Percentiles rank a stretch among this genome's conserved stretches.
These are phyloP conservation scores for Pseudozyma sp. DNA, from an alignment of 1,284 basidiomycete species.

Conservation along the genomic window DNA sequence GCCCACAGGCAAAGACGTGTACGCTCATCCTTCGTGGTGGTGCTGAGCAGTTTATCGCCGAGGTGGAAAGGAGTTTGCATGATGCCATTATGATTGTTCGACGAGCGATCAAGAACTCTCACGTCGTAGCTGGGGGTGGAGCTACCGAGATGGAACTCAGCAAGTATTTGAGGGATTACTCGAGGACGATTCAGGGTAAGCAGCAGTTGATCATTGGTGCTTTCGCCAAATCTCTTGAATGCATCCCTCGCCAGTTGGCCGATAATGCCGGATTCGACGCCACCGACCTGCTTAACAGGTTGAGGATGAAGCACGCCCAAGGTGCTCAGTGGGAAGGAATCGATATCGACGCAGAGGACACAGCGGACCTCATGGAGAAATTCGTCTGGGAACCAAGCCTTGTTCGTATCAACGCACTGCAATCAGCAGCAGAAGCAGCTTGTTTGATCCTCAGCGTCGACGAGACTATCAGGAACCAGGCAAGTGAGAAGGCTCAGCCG, in stretches of 20 bases:
- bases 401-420: constrained; percentile 94
- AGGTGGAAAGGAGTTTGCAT: constrained; percentile 95
- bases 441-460: constrained; percentile 78
- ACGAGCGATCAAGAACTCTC: constrained; percentile 92
- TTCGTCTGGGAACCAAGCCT: constrained; percentile 99
- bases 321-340: constrained; percentile 91
- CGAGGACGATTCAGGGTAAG: constrained; percentile 93
- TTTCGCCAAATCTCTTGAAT: constrained; percentile 95
- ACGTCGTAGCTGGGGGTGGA: constrained; percentile 96
- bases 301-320: constrained; percentile 94
- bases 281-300: constrained; percentile 95
- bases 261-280: constrained; percentile 99
- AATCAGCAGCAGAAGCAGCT: constrained; percentile 93
- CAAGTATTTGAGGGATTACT: constrained; percentile 88
- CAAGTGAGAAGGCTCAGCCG: constrained; percentile 56
- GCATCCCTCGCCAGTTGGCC: constrained; percentile 97
- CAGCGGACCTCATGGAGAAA: constrained; percentile 91
- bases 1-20: constrained; percentile 95
- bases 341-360: constrained; percentile 88
- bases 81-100: constrained; percentile 99
- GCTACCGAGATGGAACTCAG: constrained; percentile 99
- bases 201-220: constrained; percentile 94
- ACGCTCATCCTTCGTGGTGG: constrained; percentile 96
- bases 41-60: constrained; percentile 98
- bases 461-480: constrained; percentile 67